A percentile compares a stretch with the other conserved stretches of the same genome.
phyloP scores from a whole-genome alignment of 2,329 filamentous ascomycete species.

The Pseudopithomyces maydicus region DNA sequence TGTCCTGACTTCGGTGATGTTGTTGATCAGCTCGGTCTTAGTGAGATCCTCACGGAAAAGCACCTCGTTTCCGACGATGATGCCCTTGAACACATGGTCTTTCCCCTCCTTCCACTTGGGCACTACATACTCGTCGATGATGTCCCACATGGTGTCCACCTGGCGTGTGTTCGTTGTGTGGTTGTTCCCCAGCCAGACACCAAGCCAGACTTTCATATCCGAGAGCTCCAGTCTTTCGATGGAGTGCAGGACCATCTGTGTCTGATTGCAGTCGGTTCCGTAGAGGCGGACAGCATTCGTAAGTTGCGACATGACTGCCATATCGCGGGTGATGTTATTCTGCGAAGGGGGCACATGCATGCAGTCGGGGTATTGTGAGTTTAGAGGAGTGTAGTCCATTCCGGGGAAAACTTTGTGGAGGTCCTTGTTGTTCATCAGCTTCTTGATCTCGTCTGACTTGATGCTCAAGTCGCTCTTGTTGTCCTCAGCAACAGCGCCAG shows the following conservation, averaged over 20 bases:
- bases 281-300: constrained; percentile 89
- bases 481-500: constrained; percentile 61
- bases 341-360: constrained; percentile 78
- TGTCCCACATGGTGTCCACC: constrained; percentile 79
- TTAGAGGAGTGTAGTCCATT: constrained; percentile 92
- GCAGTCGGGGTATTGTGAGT: constrained; percentile 88
- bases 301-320: constrained; percentile 87
- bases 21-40: constrained; percentile 61
- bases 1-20: constrained; percentile 68
- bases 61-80: constrained; percentile 69
- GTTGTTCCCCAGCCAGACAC: constrained; percentile 90
- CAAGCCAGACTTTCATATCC: constrained; percentile 87
- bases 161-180: constrained; percentile 83
- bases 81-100: constrained; percentile 62
- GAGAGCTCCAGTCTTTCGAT: constrained; percentile 75
- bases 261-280: constrained; percentile 97
- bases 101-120: constrained; percentile 38
- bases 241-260: constrained; percentile 86
- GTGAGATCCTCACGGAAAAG: constrained; percentile 70
- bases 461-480: constrained; percentile 73
- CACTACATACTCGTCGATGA: constrained; percentile 63
- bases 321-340: constrained; percentile 91
- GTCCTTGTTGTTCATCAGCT: constrained; percentile 76
- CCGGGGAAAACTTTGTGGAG: constrained; percentile 94
- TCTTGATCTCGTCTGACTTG: constrained; percentile 79